phyloP scores from a whole-genome alignment of 495 filamentous ascomycete genomes.

The Podospora comata region DNA sequence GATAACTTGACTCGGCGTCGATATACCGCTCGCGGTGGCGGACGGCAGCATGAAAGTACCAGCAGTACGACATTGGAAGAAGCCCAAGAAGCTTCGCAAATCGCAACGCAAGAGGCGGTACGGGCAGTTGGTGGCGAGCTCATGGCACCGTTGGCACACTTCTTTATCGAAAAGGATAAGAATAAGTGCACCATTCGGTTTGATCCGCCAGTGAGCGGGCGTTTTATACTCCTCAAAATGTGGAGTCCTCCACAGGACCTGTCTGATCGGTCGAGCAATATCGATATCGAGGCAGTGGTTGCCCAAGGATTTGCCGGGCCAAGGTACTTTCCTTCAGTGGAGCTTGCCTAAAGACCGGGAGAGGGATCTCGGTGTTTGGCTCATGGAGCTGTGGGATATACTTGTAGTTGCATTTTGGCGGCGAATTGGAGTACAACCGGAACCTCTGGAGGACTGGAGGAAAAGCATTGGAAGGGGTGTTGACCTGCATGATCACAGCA shows the following conservation, averaged over 20 bases:
- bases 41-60: not conserved
- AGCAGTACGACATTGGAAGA: conserved; percentile 43
- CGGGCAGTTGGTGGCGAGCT: conserved; percentile 51
- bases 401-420: not conserved
- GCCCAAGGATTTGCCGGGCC: conserved; percentile 79
- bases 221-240: conserved; percentile 79
- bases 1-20: conserved; percentile 6
- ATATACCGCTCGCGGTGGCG: not conserved
- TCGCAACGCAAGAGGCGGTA: conserved; percentile 54
- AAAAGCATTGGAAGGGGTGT: not conserved
- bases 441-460: not conserved
- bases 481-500: not conserved
- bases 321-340: conserved; percentile 60
- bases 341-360: conserved; percentile 10
- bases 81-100: conserved; percentile 50
- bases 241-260: conserved; percentile 63
- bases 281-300: conserved; percentile 81
- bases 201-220: conserved; percentile 79
- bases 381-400: not conserved
- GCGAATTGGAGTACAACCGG: not conserved
- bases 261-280: conserved; percentile 56
- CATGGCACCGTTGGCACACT: conserved; percentile 69
- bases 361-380: not conserved
- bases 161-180: conserved; percentile 75
- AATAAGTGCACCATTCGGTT: conserved; percentile 85